These are phyloP conservation scores for Penicillium verhagenii DNA, from an alignment of 495 filamentous ascomycete genomes.

Conservation along the genomic window DNA sequence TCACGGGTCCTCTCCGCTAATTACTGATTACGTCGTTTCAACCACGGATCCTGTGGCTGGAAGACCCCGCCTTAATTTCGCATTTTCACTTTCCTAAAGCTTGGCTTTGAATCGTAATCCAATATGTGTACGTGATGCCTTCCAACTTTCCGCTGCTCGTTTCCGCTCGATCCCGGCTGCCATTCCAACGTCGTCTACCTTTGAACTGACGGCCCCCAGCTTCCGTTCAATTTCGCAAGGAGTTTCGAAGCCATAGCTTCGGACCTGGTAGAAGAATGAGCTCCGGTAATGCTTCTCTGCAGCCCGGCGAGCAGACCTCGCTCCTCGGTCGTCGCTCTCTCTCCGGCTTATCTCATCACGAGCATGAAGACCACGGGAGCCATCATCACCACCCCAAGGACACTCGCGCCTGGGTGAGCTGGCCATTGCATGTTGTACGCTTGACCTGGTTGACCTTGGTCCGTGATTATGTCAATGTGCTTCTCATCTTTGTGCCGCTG, in stretches of 20 bases:
- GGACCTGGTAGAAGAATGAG: constrained; percentile 34
- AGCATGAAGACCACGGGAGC: constrained; percentile 8
- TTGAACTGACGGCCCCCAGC: constrained; percentile 16
- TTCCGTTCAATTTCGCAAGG: constrained; percentile 28
- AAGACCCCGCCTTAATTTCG: constrained; percentile 10
- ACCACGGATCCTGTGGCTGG: constrained; percentile 21
- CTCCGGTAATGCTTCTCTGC: constrained; percentile 29
- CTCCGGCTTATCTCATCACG: constrained; percentile 16
- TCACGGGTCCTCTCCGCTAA: constrained; percentile 3
- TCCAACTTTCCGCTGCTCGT: constrained; percentile 7
- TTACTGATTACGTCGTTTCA: constrained; percentile 9
- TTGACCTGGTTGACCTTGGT: constrained; percentile 54
- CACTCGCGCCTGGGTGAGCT: constrained; percentile 49
- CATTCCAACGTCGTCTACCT: background rate
- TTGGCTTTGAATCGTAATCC: constrained; percentile 1
- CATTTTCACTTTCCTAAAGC: constrained; percentile 13
- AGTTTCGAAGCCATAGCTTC: constrained; percentile 35
- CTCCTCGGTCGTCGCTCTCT: constrained; percentile 29
- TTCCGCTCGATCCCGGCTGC: constrained; percentile 3
- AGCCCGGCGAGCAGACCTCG: constrained; percentile 31
- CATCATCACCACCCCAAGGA: constrained; percentile 36
- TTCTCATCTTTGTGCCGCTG: constrained; percentile 86
- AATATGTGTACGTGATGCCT: constrained; percentile 18
- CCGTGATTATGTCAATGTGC: constrained; percentile 78
- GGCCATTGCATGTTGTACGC: constrained; percentile 51